Evolutionary conservation across 441 rosid genomes (phyloP).

Genomic region (Croton laevigatus): DNA sequence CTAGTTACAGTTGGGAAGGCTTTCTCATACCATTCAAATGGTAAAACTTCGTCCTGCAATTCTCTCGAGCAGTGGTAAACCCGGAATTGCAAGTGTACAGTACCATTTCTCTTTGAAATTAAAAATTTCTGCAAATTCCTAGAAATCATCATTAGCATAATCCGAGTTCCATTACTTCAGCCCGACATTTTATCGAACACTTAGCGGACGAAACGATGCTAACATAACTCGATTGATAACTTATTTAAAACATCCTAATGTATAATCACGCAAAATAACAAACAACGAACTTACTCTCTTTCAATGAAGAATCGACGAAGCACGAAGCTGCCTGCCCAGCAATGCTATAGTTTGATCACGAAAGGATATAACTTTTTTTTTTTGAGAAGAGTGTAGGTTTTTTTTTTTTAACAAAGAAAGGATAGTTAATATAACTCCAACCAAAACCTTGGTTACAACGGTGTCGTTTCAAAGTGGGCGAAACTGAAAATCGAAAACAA

Average conservation of each 20-base stretch:
- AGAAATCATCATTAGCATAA: slow-evolving; percentile 25
- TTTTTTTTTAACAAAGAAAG: no score
- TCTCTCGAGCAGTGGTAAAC: slow-evolving; percentile 43
- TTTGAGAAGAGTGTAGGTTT: no score
- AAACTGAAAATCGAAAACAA: background rate
- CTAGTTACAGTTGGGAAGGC: slow-evolving; percentile 45
- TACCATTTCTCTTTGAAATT: slow-evolving; percentile 16
- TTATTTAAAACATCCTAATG: background rate
- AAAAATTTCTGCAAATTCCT: slow-evolving; percentile 20
- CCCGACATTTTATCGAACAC: slow-evolving; percentile 30
- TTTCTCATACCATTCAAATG: slow-evolving; percentile 48
- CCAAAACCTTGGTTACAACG: background rate
- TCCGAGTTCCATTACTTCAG: background rate
- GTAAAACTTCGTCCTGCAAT: slow-evolving; percentile 34
- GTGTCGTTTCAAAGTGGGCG: background rate
- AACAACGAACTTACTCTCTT: background rate
- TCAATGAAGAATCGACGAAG: no score
- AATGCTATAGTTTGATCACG: no score
- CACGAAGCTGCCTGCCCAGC: no score
- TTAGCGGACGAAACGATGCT: background rate
- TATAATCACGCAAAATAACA: background rate
- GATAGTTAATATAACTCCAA: background rate
- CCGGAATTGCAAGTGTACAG: slow-evolving; percentile 26
- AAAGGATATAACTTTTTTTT: no score
- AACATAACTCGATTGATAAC: background rate